A percentile compares a stretch with the other conserved stretches of the same genome.
Evolutionary conservation across 2,329 filamentous ascomycete species (phyloP).

Genomic region (Colletotrichum plurivorum): DNA sequence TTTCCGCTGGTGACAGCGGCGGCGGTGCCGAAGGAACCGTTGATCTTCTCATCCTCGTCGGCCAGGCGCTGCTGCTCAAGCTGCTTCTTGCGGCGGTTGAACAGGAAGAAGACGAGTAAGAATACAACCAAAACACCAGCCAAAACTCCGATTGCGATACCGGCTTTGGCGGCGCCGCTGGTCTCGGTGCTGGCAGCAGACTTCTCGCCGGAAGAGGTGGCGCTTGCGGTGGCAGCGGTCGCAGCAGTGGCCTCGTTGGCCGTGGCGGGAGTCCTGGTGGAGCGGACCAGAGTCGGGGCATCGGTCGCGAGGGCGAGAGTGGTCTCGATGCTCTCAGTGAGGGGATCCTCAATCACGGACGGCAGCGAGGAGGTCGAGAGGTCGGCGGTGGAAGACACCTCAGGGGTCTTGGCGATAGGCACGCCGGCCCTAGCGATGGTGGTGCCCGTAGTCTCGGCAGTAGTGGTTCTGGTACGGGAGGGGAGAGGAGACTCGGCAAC

Average conservation of each 20-base stretch:
- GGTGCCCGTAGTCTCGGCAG: slow-evolving; percentile 20
- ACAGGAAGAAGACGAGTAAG: slow-evolving; percentile 78
- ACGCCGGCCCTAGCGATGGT: slow-evolving; percentile 29
- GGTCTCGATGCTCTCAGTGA: slow-evolving; percentile 39
- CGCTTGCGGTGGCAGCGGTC: slow-evolving; percentile 39
- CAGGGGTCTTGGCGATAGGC: slow-evolving; percentile 19
- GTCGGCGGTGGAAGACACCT: slow-evolving; percentile 29
- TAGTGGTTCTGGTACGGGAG: slow-evolving; percentile 2
- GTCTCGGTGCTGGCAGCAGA: slow-evolving; percentile 43
- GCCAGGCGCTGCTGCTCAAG: slow-evolving; percentile 61
- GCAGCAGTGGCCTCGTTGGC: slow-evolving; percentile 41
- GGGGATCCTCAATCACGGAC: slow-evolving; percentile 46
- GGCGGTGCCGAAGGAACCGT: slow-evolving; percentile 55
- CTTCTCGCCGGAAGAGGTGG: slow-evolving; percentile 23
- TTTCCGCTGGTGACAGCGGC: slow-evolving; percentile 47
- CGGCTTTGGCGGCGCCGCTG: slow-evolving; percentile 72
- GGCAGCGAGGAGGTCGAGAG: slow-evolving; percentile 42
- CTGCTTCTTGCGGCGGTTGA: slow-evolving; percentile 80
- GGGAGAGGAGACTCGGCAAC: slow-evolving; percentile 44
- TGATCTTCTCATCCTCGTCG: slow-evolving; percentile 76
- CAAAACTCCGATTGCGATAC: slow-evolving; percentile 87
- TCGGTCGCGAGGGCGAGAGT: slow-evolving; percentile 47
- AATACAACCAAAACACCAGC: slow-evolving; percentile 76
- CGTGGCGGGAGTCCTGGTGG: slow-evolving; percentile 49
- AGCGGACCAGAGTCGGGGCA: slow-evolving; percentile 45